phyloP scores from a whole-genome alignment of 306 rosid genomes.

The Inga oerstediana region DNA sequence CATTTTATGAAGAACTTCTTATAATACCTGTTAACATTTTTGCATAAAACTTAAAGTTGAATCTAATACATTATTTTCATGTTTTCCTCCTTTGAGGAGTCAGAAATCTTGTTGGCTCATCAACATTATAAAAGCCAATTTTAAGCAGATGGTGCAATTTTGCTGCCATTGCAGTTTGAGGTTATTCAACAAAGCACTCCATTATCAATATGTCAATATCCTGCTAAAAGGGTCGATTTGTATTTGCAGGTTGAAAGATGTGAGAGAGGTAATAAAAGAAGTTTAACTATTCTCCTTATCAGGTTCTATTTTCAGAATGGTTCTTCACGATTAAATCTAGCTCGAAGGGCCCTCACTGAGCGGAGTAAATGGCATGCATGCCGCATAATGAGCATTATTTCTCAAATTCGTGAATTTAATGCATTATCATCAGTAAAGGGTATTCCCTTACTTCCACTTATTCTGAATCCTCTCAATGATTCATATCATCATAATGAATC shows the following conservation, averaged over 20 bases:
- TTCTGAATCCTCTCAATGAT: slow-evolving; percentile 62
- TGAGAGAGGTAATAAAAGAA: slow-evolving; percentile 80
- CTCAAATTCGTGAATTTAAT: slow-evolving; percentile 94
- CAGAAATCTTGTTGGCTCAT: slow-evolving; percentile 13
- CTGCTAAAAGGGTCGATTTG: slow-evolving; percentile 38
- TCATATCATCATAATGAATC: slow-evolving; percentile 43
- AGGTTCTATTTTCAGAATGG: slow-evolving; percentile 90
- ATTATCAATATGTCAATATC: slow-evolving; percentile 2
- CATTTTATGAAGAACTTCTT: neutral
- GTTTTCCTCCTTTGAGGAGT: slow-evolving; percentile 22
- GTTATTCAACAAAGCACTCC: slow-evolving; percentile 15
- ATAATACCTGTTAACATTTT: neutral
- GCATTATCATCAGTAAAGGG: slow-evolving; percentile 82
- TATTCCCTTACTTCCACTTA: slow-evolving; percentile 78
- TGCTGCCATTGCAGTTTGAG: slow-evolving; percentile 10
- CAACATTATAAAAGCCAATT: slow-evolving; percentile 1
- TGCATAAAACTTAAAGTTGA: neutral
- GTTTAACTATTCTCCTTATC: slow-evolving; percentile 61
- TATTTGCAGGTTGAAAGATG: slow-evolving; percentile 94
- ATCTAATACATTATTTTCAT: slow-evolving; percentile 3
- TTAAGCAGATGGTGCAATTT: neutral
- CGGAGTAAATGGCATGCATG: slow-evolving; percentile 95
- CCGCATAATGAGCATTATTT: slow-evolving; percentile 85
- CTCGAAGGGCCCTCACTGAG: slow-evolving; percentile 84
- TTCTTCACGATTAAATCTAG: slow-evolving; percentile 79